Conservation (phyloP, 257 asterid genomes). For the Schizonepeta tenuifolia region DNA sequence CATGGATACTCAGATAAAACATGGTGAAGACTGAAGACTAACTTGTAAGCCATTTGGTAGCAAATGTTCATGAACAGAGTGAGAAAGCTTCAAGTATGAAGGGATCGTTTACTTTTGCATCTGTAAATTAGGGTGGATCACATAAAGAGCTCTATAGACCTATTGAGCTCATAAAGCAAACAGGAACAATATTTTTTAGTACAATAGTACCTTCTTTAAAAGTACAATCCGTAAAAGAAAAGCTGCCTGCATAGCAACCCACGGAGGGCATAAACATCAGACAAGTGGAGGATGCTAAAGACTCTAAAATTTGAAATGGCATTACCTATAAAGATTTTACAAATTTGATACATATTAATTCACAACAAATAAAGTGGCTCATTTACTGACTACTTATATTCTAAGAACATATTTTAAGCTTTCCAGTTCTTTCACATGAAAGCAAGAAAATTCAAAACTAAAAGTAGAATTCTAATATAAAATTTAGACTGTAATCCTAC, state of each 20-base stretch:
- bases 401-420: background rate
- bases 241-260: slow-evolving; percentile 51
- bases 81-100: slow-evolving; percentile 71
- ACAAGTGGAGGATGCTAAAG: slow-evolving; percentile 9
- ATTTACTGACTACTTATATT: background rate
- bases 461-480: background rate
- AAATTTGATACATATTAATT: slow-evolving; percentile 3
- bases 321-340: background rate
- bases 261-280: slow-evolving; percentile 21
- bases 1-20: slow-evolving; percentile 9
- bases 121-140: slow-evolving; percentile 37
- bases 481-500: background rate
- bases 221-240: slow-evolving; percentile 53
- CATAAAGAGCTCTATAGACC: background rate
- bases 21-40: slow-evolving; percentile 27
- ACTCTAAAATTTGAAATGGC: slow-evolving; percentile 6
- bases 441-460: background rate
- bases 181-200: background rate
- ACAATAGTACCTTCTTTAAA: slow-evolving; percentile 55
- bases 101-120: slow-evolving; percentile 54
- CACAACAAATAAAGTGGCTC: background rate
- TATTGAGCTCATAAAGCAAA: slow-evolving; percentile 5
- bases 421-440: background rate
- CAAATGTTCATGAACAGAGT: slow-evolving; percentile 62
- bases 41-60: slow-evolving; percentile 58